Evolutionary conservation across 208 protist species (phyloP).

Genomic region (Naegleria lovaniensis): DNA sequence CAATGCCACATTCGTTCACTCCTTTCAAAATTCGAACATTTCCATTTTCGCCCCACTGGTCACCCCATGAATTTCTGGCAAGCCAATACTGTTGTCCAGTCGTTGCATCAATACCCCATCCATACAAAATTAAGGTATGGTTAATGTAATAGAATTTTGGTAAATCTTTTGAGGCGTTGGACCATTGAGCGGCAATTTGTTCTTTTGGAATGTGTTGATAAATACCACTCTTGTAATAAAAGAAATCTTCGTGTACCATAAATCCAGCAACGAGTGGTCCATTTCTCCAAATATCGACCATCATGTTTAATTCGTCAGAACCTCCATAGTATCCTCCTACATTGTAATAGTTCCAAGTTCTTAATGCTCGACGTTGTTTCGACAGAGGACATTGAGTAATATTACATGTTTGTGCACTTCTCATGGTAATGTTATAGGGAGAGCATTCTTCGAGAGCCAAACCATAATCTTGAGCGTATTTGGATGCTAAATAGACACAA

Average conservation of each 20-base stretch:
- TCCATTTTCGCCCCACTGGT: conserved; percentile 62
- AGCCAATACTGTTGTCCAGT: conserved; percentile 69
- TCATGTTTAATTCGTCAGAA: not conserved
- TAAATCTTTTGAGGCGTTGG: not conserved
- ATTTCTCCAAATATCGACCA: not conserved
- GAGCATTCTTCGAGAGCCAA: not conserved
- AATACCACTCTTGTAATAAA: not conserved
- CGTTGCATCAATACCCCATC: not conserved
- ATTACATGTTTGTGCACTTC: not conserved
- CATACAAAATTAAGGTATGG: not conserved
- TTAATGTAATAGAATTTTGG: not conserved
- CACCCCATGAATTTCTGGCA: conserved; percentile 74
- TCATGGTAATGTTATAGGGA: not conserved
- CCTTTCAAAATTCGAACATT: conserved; percentile 24
- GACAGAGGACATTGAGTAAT: too few relatives aligned
- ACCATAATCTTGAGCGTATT: conserved; percentile 18
- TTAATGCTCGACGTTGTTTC: not conserved
- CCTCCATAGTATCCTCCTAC: not conserved
- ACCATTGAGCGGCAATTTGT: not conserved
- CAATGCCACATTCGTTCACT: not conserved
- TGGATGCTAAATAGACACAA: not conserved
- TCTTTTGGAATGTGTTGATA: not conserved
- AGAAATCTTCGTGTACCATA: not conserved
- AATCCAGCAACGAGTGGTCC: not conserved
- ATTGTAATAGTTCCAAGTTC: not conserved